phyloP scores from a whole-genome alignment of 2,329 filamentous ascomycete genomes.

The Macrophomina tecta region DNA sequence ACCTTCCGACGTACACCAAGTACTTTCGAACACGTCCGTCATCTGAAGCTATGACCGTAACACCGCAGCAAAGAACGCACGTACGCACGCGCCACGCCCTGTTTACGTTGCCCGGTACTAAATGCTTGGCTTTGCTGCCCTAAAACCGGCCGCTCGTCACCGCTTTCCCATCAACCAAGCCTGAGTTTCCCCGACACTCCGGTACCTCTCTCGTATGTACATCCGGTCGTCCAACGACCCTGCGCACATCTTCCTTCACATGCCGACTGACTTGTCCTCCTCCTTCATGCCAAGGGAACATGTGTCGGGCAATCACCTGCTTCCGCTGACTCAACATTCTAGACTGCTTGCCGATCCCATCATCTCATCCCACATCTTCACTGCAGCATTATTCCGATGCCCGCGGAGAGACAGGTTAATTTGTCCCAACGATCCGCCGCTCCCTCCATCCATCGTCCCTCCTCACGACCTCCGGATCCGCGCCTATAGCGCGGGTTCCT shows the following conservation, averaged over 20 bases:
- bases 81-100: background rate
- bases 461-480: background rate
- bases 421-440: too few species aligned
- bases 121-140: background rate
- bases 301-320: too few species aligned
- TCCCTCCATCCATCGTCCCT: too few species aligned
- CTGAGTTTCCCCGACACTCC: background rate
- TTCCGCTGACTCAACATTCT: too few species aligned
- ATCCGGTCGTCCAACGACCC: background rate
- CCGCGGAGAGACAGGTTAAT: too few species aligned
- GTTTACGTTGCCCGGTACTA: background rate
- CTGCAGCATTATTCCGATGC: too few species aligned
- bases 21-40: background rate
- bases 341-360: too few species aligned
- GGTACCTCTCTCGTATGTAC: background rate
- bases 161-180: background rate
- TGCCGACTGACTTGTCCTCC: too few species aligned
- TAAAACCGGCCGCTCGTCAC: background rate
- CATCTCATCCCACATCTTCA: too few species aligned
- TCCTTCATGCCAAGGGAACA: too few species aligned
- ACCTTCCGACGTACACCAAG: background rate
- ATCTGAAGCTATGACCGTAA: conserved; percentile 11
- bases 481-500: background rate
- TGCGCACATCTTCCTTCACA: too few species aligned
- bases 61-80: background rate